These are phyloP conservation scores for Populus hybrid DNA, from an alignment of 441 rosid species.

Conservation along the genomic window DNA sequence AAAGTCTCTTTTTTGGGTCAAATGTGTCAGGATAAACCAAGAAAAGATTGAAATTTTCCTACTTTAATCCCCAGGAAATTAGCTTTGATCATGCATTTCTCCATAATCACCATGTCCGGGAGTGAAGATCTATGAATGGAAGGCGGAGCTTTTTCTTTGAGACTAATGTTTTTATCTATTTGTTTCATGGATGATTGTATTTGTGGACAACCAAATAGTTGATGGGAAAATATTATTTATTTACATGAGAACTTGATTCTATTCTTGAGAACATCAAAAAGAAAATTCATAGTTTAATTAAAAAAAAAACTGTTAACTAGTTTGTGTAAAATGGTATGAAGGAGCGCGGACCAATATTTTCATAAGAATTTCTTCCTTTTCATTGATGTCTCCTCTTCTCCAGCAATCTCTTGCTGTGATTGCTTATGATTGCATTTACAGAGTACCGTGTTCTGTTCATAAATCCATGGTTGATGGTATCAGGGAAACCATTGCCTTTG, in stretches of 20 bases:
- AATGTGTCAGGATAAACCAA: neutral
- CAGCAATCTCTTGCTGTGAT: neutral
- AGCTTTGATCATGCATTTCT: neutral
- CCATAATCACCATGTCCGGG: neutral
- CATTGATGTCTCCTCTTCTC: neutral
- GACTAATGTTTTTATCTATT: neutral
- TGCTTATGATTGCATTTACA: neutral
- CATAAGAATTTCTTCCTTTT: neutral
- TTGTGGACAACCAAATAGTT: no score
- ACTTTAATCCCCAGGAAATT: neutral
- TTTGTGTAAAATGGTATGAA: no score
- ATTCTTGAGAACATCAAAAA: neutral
- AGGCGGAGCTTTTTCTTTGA: neutral
- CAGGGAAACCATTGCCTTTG: neutral
- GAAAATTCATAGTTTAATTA: no score
- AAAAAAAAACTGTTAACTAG: no score
- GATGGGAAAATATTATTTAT: no score
- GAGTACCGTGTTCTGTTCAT: neutral
- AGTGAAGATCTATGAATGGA: neutral
- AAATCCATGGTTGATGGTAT: neutral
- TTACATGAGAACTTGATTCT: neutral
- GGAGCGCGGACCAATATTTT: neutral
- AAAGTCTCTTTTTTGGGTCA: neutral
- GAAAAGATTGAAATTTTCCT: neutral
- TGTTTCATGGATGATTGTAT: no score